Base-by-base conservation (phyloP, 78 protist species). In the Dictyostelium firmibasis region DNA sequence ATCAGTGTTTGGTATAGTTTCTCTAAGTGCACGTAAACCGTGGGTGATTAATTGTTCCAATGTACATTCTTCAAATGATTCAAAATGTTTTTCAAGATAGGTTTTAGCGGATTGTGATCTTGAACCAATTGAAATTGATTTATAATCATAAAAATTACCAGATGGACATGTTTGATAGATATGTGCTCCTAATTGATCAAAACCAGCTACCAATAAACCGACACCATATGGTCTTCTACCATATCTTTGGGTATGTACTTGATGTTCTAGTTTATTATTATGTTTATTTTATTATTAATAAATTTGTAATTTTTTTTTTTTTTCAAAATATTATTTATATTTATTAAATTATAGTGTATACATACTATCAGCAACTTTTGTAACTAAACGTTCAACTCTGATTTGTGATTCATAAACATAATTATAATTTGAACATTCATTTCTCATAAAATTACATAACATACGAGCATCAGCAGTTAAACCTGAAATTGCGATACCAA, bases 141-240 rank as follows among this genome's bases (percentile, higher is more conserved):
- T 93, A 96, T 96, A 98, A 67, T 98, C 98, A 75, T 86, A 98
- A 92, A 57, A 98, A 92, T 98, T 97, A 41, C 99, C 99, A 1
- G 99, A 97, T 36, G 99, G 99, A 62, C 97, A 91, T 8, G 98
- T 95, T 75, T 98, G 97, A 92, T 44, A 98, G 43, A 99, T 75
- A 57, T 97, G 99, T 6, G 99, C 97, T 1, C 99, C 99, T 1
- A 84, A 84, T 77, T 94, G 94, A 87, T 99, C 99, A 50, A 91
- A 97, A 29, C 99, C 99, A 7, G 97, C 98, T 2, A 99, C 97
- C 10, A 99, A 97, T 69, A 98, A 75, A 53, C 99, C 99, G 23
- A 99, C 99, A 60, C 99, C 99, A 67, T 88, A 99, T 13, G 99
- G 99, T 16, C 99, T 92, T 27, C 97, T 75, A 25, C 98, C 97